A percentile compares a stretch with the other conserved stretches of the same genome.
phyloP scores from a whole-genome alignment of 2,329 filamentous ascomycete species.

The Xylariaceae sp. region DNA sequence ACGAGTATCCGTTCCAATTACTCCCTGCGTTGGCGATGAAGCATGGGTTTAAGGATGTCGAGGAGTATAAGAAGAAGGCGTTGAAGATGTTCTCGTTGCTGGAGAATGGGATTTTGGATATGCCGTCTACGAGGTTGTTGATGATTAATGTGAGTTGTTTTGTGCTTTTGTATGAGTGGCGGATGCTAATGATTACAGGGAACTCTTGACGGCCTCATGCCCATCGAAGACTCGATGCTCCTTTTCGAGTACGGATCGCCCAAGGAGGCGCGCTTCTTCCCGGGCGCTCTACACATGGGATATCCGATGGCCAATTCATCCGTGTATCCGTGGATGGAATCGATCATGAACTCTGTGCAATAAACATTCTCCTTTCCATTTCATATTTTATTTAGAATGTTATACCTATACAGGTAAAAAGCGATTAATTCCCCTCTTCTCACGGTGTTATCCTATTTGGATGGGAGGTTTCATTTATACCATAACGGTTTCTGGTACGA shows the following conservation, averaged over 20 bases:
- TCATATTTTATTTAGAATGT: not conserved
- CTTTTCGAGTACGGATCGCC: slow-evolving; percentile 59
- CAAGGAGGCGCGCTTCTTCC: slow-evolving; percentile 62
- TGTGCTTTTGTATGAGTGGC: no score
- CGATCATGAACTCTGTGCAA: slow-evolving; percentile 40
- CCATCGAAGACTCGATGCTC: slow-evolving; percentile 62
- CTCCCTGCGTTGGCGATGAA: slow-evolving; percentile 54
- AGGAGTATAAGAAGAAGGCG: slow-evolving; percentile 50
- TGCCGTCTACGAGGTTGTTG: slow-evolving; percentile 51
- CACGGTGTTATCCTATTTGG: no score
- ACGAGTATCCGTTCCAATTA: slow-evolving; percentile 61
- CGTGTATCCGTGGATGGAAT: slow-evolving; percentile 59
- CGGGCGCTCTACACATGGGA: slow-evolving; percentile 60
- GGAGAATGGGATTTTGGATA: slow-evolving; percentile 52
- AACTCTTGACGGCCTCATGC: slow-evolving; percentile 59
- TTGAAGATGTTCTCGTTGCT: slow-evolving; percentile 60
- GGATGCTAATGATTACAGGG: slow-evolving; percentile 42
- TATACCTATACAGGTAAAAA: no score
- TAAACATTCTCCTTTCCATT: slow-evolving; percentile 1
- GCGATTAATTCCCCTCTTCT: no score
- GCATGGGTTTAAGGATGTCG: slow-evolving; percentile 53
- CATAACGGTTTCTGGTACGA: no score
- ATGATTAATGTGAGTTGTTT: slow-evolving; percentile 50
- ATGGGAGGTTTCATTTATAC: no score
- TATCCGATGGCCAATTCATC: slow-evolving; percentile 55